These are phyloP conservation scores for Phytophthora citricola DNA, from an alignment of 352 stramenopile species.

Conservation along the genomic window DNA sequence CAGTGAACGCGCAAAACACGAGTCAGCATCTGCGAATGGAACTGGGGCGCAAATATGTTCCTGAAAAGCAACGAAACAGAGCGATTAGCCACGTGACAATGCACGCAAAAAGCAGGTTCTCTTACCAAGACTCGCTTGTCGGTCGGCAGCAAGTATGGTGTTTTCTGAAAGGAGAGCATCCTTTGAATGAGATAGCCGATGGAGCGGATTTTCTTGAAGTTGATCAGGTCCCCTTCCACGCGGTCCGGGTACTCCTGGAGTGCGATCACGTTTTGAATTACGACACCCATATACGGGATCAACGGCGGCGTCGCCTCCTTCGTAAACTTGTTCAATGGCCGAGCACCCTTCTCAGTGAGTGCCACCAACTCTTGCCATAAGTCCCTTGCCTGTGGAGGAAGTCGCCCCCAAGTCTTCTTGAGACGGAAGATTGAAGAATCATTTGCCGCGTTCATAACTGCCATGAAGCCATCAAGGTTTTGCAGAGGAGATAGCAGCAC, in stretches of 20 bases:
- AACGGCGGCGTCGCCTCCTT: conserved; percentile 73
- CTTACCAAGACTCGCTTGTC: conserved; percentile 86
- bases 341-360: conserved; percentile 82
- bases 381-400: conserved; percentile 72
- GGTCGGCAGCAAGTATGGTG: conserved; percentile 79
- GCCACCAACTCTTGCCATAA: conserved; percentile 87
- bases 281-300: conserved; percentile 86
- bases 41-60: conserved; percentile 80
- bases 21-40: conserved; percentile 65
- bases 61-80: conserved; percentile 33
- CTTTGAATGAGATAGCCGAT: conserved; percentile 66
- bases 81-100: conserved; percentile 1
- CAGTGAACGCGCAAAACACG: conserved; percentile 83
- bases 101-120: background rate
- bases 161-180: conserved; percentile 74
- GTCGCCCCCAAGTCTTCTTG: conserved; percentile 86
- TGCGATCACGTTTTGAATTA: conserved; percentile 88
- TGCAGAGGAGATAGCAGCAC: conserved; percentile 79
- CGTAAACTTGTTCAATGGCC: conserved; percentile 81
- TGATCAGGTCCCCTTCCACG: conserved; percentile 81
- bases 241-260: conserved; percentile 85
- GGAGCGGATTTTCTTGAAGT: conserved; percentile 90
- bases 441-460: conserved; percentile 91
- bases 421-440: conserved; percentile 88
- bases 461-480: conserved; percentile 91